A percentile compares a stretch with the other conserved stretches of the same genome.
phyloP scores from a whole-genome alignment of 768 basidiomycete genomes.

The Mycena crocata region DNA sequence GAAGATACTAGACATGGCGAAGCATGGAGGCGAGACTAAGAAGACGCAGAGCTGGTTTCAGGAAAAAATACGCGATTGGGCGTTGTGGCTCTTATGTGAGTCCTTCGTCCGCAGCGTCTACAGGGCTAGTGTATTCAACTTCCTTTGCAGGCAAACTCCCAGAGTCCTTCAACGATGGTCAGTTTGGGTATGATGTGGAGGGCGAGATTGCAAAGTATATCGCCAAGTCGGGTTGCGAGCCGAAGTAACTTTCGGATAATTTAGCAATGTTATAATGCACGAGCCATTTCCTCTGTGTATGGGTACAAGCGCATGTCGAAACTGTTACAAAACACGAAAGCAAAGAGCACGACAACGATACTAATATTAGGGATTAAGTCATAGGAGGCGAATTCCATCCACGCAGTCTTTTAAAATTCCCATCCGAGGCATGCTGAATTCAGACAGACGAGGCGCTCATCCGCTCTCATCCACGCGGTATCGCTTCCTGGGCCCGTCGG shows the following conservation, averaged over 20 bases:
- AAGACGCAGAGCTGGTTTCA: constrained; percentile 44
- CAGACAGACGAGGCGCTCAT: constrained; percentile 26
- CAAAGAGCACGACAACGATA: constrained; percentile 25
- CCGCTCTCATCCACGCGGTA: constrained; percentile 66
- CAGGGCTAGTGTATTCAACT: background rate
- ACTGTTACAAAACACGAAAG: constrained; percentile 27
- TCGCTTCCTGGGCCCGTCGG: constrained; percentile 65
- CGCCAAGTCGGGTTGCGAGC: constrained; percentile 28
- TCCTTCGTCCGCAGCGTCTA: background rate
- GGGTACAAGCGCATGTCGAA: constrained; percentile 11
- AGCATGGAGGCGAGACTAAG: constrained; percentile 45
- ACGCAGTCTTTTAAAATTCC: constrained; percentile 11
- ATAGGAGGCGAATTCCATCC: constrained; percentile 23
- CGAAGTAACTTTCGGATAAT: constrained; percentile 1
- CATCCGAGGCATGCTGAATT: background rate
- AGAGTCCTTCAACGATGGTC: constrained; percentile 41
- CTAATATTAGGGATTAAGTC: constrained; percentile 32
- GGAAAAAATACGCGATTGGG: constrained; percentile 48
- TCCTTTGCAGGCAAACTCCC: constrained; percentile 43
- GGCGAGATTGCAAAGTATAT: constrained; percentile 39
- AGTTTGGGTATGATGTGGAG: constrained; percentile 44
- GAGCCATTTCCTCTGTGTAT: constrained; percentile 14
- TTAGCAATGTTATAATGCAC: constrained; percentile 11
- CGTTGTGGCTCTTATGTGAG: constrained; percentile 48
- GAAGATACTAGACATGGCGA: constrained; percentile 47